Evolutionary conservation across 169 alveolate genomes (phyloP), one percentile per base, ranked within the genome.

Genomic region (Miamiensis avidus): DNA sequence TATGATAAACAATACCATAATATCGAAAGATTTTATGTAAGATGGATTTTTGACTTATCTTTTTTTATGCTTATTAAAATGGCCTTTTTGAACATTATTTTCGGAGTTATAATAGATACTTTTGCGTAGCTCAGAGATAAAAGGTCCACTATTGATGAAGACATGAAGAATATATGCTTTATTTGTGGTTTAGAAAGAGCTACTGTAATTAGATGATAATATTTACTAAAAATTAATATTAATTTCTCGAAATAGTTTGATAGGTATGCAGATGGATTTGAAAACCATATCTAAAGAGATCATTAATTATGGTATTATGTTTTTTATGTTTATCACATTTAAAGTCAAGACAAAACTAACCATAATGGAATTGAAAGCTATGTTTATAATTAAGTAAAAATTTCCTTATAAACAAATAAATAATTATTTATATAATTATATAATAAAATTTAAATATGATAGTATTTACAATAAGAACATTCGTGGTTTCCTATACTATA

Each of bases 21-120:
- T n/a, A n/a, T n/a, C n/a, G n/a, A n/a, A n/a, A n/a, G n/a, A n/a
- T n/a, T n/a, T n/a, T n/a, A n/a, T n/a, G n/a, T n/a, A n/a, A 75
- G 78, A 75, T 27, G 29, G 27, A 75, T 81, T 64, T 86, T 81
- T 65, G 88, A 79, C 64, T 31, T 86, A 29, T 27, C 74, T 27
- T 86, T 81, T 73, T 86, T 86, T 64, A 75, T 82, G 0, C 34
- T 86, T 0, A 85, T 86, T 16, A 86, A 30, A 49, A 72, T 86
- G 0, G 81, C 73, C 34, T 69, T 86, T 29, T 29, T 86, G 4
- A 91, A 91, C 31, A 85, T 93, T 49, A 76, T 93, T 16, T 86
- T 89, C 64, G 95, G 94, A 49, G 89, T 93, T 49, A 91, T 93
- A n/a, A 90, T 93, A 69, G 96, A 93, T 77, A 93, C 94, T n/a